Conservation (phyloP, 2,329 filamentous ascomycete genomes). For the Huntiella omanensis region DNA sequence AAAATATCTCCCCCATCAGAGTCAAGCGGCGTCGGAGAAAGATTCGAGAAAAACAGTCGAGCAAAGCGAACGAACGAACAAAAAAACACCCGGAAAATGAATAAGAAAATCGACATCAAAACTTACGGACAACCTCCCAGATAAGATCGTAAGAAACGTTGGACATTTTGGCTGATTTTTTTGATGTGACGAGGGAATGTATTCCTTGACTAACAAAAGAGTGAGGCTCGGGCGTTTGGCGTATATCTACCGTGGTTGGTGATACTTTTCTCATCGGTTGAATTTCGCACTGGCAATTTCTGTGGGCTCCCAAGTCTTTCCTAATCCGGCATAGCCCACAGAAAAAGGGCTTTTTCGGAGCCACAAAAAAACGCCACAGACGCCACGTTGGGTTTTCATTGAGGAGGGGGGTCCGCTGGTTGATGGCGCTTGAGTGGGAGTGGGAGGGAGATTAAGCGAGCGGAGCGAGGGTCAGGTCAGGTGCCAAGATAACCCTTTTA, state of each 20-base stretch:
- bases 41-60: background rate
- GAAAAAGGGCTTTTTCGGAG: constrained; percentile 9
- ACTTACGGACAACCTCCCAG: constrained; percentile 92
- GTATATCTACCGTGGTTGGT: constrained; percentile 8
- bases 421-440: no score
- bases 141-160: constrained; percentile 80
- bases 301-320: constrained; percentile 8
- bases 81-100: background rate
- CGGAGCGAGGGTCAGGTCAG: no score
- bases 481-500: no score
- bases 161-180: constrained; percentile 32
- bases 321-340: constrained; percentile 10
- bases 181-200: constrained; percentile 7
- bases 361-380: background rate
- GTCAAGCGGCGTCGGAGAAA: no score
- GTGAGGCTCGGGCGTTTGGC: constrained; percentile 5
- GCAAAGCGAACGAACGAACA: no score
- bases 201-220: constrained; percentile 9
- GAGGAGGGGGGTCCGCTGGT: no score
- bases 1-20: background rate
- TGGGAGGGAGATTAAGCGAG: no score
- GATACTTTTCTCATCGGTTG: constrained; percentile 9
- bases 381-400: background rate
- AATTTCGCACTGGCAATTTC: constrained; percentile 11
- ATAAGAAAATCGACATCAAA: constrained; percentile 14